Evolutionary conservation across 2,329 filamentous ascomycete genomes (phyloP).

Genomic region (Sporothrix brasiliensis): DNA sequence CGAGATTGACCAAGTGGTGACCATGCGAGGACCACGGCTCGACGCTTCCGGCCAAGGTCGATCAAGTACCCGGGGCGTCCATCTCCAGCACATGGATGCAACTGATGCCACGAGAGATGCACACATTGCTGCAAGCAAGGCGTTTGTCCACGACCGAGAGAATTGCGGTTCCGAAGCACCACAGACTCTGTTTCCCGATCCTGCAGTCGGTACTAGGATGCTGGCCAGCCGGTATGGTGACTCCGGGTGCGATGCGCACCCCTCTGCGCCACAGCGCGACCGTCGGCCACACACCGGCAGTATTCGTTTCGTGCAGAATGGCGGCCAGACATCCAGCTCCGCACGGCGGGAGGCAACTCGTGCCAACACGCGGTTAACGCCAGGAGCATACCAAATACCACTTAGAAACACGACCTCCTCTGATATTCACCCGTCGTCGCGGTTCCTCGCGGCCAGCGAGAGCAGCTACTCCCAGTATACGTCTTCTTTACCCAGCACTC

Average conservation of each 20-base stretch:
- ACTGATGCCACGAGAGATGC: slow-evolving; percentile 60
- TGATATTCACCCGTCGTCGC: background rate
- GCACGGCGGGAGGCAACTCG: background rate
- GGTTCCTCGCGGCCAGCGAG: slow-evolving; percentile 24
- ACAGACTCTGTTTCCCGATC: slow-evolving; percentile 32
- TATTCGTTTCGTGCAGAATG: slow-evolving; percentile 53
- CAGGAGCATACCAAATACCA: background rate
- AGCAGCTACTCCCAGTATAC: slow-evolving; percentile 30
- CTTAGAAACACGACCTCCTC: background rate
- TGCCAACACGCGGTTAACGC: background rate
- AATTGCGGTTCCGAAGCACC: slow-evolving; percentile 45
- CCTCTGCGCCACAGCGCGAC: background rate
- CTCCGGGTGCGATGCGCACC: background rate
- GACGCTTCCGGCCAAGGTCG: slow-evolving; percentile 58
- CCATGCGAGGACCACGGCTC: slow-evolving; percentile 41
- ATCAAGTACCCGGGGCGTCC: slow-evolving; percentile 50
- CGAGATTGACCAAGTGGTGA: background rate
- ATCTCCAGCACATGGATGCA: slow-evolving; percentile 55
- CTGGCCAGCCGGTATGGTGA: background rate
- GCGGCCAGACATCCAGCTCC: slow-evolving; percentile 11
- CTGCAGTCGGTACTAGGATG: background rate
- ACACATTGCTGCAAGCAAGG: slow-evolving; percentile 63
- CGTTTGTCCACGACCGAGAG: slow-evolving; percentile 58
- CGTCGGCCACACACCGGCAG: slow-evolving; percentile 46
- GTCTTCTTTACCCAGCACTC: slow-evolving; percentile 7